These are phyloP conservation scores for Rhizopus delemar DNA, from an alignment of 371 early-diverging fungal genomes.

Conservation along the genomic window DNA sequence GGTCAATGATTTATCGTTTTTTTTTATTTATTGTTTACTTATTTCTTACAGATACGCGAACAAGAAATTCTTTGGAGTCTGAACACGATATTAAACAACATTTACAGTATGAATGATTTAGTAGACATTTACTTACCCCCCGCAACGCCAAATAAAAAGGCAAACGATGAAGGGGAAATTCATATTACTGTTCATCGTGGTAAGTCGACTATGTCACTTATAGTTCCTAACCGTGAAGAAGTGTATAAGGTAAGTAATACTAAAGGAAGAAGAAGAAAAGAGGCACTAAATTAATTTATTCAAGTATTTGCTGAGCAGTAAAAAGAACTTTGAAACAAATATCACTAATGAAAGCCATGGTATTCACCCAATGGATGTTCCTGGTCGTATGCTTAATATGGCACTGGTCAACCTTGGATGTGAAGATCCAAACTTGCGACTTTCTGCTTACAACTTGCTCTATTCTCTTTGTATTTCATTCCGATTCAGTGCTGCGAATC, in stretches of 20 bases:
- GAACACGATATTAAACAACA: slow-evolving; percentile 75
- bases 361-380: slow-evolving; percentile 84
- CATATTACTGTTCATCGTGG: slow-evolving; percentile 63
- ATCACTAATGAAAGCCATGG: slow-evolving; percentile 59
- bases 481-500: slow-evolving; percentile 74
- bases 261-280: too few relatives aligned
- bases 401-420: slow-evolving; percentile 82
- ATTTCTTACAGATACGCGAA: slow-evolving; percentile 31
- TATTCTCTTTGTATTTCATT: slow-evolving; percentile 76
- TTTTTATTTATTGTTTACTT: slow-evolving; percentile 1
- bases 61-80: slow-evolving; percentile 70
- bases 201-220: slow-evolving; percentile 60
- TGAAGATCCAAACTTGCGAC: slow-evolving; percentile 72
- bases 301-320: slow-evolving; percentile 50
- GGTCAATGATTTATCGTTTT: not conserved
- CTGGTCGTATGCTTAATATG: slow-evolving; percentile 88
- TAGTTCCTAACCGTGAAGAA: slow-evolving; percentile 74
- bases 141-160: slow-evolving; percentile 38
- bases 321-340: slow-evolving; percentile 64
- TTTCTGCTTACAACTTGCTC: slow-evolving; percentile 83
- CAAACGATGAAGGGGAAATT: slow-evolving; percentile 65
- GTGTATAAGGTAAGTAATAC: slow-evolving; percentile 52
- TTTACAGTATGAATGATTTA: slow-evolving; percentile 79
- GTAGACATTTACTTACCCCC: slow-evolving; percentile 63
- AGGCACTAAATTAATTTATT: too few relatives aligned